phyloP scores from a whole-genome alignment of 257 asterid species.

The Solanum habrochaites region DNA sequence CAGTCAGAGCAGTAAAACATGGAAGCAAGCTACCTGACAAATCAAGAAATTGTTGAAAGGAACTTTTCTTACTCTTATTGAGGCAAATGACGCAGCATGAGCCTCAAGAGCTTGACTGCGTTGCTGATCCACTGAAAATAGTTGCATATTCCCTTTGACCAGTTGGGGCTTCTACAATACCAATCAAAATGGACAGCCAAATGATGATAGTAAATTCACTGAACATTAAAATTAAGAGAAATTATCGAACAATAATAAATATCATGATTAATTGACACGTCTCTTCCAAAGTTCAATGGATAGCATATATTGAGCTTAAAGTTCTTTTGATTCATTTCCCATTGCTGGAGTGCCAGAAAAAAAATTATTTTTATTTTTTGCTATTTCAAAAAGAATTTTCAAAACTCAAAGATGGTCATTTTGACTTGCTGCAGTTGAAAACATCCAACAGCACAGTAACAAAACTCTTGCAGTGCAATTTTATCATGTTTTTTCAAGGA shows the following conservation, averaged over 20 bases:
- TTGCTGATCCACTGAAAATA: slow-evolving; percentile 91
- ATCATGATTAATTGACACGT: neutral
- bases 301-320: neutral
- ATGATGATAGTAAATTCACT: neutral
- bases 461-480: neutral
- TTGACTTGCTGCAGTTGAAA: neutral
- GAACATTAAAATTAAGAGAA: neutral
- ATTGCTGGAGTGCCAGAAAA: neutral
- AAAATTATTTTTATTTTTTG: neutral
- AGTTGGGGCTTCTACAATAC: slow-evolving; percentile 69
- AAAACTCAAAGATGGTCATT: neutral
- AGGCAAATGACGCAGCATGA: slow-evolving; percentile 95
- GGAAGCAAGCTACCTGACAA: neutral
- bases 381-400: neutral
- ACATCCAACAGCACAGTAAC: neutral
- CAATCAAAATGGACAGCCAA: neutral
- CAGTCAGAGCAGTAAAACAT: neutral
- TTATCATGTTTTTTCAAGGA: neutral
- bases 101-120: slow-evolving; percentile 99
- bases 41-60: neutral
- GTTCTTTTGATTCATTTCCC: neutral
- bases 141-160: slow-evolving; percentile 97
- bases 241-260: neutral
- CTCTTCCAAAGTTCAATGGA: neutral
- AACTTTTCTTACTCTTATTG: slow-evolving; percentile 47